phyloP scores from a whole-genome alignment of 352 stramenopile genomes.

The Thraustotheca clavata region DNA sequence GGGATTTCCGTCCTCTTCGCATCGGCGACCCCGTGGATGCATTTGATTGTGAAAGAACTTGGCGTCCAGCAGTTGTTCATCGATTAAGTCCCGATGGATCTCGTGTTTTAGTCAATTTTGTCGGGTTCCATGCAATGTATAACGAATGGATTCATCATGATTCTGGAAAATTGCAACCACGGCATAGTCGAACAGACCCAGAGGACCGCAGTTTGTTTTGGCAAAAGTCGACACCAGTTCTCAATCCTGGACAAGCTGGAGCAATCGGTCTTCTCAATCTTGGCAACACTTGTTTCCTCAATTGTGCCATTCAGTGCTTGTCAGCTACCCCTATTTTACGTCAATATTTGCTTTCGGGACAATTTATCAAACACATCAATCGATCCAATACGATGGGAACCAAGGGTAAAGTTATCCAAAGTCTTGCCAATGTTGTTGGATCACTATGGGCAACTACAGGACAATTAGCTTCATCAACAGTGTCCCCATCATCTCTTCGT shows the following conservation, averaged over 20 bases:
- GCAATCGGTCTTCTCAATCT: constrained; percentile 20
- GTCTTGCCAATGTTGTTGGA: constrained; percentile 67
- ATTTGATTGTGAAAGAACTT: constrained; percentile 14
- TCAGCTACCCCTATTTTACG: constrained; percentile 9
- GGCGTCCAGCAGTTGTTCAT: constrained; percentile 9
- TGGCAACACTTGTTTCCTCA: constrained; percentile 24
- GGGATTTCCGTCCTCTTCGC: constrained; percentile 13
- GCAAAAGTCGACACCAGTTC: not conserved
- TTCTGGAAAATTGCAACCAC: constrained; percentile 18
- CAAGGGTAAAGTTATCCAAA: constrained; percentile 59
- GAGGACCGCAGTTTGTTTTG: not conserved
- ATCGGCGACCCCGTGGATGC: constrained; percentile 20
- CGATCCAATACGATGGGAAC: constrained; percentile 77
- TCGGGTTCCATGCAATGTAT: constrained; percentile 13
- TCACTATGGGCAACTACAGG: constrained; percentile 46
- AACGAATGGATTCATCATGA: constrained; percentile 22
- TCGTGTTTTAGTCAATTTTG: constrained; percentile 11
- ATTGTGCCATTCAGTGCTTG: constrained; percentile 22
- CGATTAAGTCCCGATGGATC: constrained; percentile 4
- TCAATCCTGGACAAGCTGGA: constrained; percentile 6
- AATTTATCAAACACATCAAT: constrained; percentile 47
- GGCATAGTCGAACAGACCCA: not conserved
- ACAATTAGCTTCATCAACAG: constrained; percentile 28
- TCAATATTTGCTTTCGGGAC: constrained; percentile 19
- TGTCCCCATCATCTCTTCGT: constrained; percentile 28